Base-by-base conservation (phyloP, 345 rosid species). In the Populus ilicifolia region DNA sequence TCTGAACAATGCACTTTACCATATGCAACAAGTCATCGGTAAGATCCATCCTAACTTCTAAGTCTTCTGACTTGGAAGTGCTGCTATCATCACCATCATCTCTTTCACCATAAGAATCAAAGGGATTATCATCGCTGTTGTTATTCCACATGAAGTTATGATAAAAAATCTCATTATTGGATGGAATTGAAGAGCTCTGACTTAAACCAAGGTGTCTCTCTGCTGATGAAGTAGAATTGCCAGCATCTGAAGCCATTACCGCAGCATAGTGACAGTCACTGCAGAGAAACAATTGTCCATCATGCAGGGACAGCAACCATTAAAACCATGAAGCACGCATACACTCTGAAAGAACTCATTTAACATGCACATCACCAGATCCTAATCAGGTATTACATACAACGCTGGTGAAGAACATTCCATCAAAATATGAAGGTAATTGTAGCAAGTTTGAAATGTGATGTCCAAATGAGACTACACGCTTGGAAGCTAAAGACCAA, bases 11-110 rank as follows among this genome's bases (percentile, higher is more conserved):
- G 27, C 23, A 21, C 30, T 61, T 79, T 88, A 94, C 98, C 99
- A 90, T 90, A 79, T 96, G 99, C 83, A 96, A 84, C 36, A 96
- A 81, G 77, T 96, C 99, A 79, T 96, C 97, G 2, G 97, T 91
- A 74, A 96, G 92, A 89, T 96, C 98, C 91, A 96, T 93, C 71
- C 86, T 91, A 73, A 91, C 85, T 82, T 90, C 93, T 10, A 77
- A 78, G 76, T 89, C 91, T 72, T 91, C 96, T 0, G 82, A 8
- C 59, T 84, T 87, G 50, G 88, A 74, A 78, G 84, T 79, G 50
- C 77, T 86, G 76, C 68, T 82, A 72, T 81, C 91, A 76, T 87
- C 86, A 59, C 84, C 78, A 56, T 84, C 87, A 65, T 85, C 92
- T 67, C 83, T 88, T 46, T 76, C 88, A 44, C 87, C 84, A 46